A percentile compares a stretch with the other conserved stretches of the same genome.
Evolutionary conservation across 805 yeast species (phyloP).

Genomic region (Citeromyces nyonsensis): DNA sequence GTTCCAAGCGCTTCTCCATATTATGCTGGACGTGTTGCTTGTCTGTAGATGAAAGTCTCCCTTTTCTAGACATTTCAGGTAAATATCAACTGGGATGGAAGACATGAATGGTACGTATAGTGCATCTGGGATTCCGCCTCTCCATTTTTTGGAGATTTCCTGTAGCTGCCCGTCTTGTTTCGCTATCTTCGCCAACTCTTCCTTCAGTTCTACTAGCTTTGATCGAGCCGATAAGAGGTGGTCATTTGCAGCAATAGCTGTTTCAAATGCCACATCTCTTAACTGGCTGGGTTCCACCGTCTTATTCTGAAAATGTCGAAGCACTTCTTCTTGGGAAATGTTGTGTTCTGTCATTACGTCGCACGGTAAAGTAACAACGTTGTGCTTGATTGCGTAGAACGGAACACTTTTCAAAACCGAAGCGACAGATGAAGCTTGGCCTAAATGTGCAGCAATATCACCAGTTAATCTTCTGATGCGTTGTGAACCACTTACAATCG

Average conservation of each 20-base stretch:
- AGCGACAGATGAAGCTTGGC: constrained; percentile 67
- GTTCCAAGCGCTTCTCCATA: constrained; percentile 55
- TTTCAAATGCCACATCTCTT: constrained; percentile 48
- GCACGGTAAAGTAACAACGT: constrained; percentile 44
- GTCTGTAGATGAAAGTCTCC: constrained; percentile 46
- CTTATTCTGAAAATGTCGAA: constrained; percentile 23
- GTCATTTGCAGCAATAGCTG: constrained; percentile 67
- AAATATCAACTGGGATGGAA: constrained; percentile 49
- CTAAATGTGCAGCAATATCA: constrained; percentile 65
- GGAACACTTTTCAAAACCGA: constrained; percentile 43
- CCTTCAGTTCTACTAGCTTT: constrained; percentile 25
- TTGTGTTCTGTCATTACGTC: constrained; percentile 36
- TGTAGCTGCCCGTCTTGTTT: constrained; percentile 9
- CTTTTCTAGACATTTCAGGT: constrained; percentile 42
- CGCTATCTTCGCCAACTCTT: constrained; percentile 18
- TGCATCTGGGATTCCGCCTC: constrained; percentile 39
- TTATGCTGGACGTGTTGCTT: constrained; percentile 26
- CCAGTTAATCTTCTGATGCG: constrained; percentile 24
- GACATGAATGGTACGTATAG: constrained; percentile 54
- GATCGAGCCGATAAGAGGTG: constrained; percentile 55
- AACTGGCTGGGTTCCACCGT: constrained; percentile 18
- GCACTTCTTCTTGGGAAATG: constrained; percentile 48
- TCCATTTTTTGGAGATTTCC: constrained; percentile 18
- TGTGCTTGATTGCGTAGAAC: constrained; percentile 35
- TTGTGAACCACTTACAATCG: constrained; percentile 28